Percentiles rank a stretch among this genome's conserved stretches.
phyloP scores from a whole-genome alignment of 2,329 filamentous ascomycete genomes.

The Capronia epimyces region DNA sequence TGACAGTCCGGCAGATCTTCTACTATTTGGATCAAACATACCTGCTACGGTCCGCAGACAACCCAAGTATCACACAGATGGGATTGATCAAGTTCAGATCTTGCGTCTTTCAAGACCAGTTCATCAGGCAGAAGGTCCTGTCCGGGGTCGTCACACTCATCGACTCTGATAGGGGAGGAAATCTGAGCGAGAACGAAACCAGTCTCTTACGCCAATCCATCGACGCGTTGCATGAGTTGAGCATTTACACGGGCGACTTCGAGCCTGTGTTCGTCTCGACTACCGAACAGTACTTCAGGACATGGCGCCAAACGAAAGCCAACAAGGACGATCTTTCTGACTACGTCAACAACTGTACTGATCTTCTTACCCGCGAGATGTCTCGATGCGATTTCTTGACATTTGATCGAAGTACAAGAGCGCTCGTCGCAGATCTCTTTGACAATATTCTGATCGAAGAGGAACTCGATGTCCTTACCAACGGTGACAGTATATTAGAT shows the following conservation, averaged over 20 bases:
- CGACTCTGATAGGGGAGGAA: constrained; percentile 60
- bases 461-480: constrained; percentile 61
- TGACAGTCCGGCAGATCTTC: constrained; percentile 78
- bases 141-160: constrained; percentile 73
- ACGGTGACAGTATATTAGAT: constrained; percentile 61
- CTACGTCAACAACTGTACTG: constrained; percentile 67
- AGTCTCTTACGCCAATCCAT: constrained; percentile 68
- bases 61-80: constrained; percentile 73
- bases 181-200: constrained; percentile 52
- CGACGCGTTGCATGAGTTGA: constrained; percentile 77
- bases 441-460: constrained; percentile 66
- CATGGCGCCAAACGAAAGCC: constrained; percentile 65
- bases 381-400: constrained; percentile 72
- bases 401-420: constrained; percentile 76
- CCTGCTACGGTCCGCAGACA: constrained; percentile 65
- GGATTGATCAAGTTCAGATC: constrained; percentile 69
- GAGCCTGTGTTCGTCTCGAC: constrained; percentile 66
- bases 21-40: constrained; percentile 92
- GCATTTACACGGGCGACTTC: constrained; percentile 72
- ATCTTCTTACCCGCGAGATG: constrained; percentile 66
- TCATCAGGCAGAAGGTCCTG: constrained; percentile 52
- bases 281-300: constrained; percentile 62
- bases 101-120: constrained; percentile 50
- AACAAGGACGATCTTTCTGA: constrained; percentile 58
- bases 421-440: constrained; percentile 65